A percentile compares a stretch with the other conserved stretches of the same genome.
phyloP scores from a whole-genome alignment of 83 land plant species.

The Isoetes engelmannii region DNA sequence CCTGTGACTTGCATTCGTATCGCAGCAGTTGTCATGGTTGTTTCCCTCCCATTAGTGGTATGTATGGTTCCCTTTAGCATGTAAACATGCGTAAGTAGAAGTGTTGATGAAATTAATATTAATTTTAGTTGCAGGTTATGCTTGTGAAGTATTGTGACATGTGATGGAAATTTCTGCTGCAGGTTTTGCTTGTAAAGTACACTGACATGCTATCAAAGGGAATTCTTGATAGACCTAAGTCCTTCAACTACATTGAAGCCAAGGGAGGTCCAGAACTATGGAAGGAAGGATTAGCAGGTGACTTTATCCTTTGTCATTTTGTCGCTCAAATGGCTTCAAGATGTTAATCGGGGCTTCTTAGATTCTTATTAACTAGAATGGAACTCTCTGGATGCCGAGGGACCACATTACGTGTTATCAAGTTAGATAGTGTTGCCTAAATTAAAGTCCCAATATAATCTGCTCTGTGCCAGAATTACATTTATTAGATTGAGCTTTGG shows the following conservation, averaged over 20 bases:
- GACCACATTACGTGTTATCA: too few relatives aligned
- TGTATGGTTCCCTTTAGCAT: neutral
- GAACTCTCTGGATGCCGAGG: too few relatives aligned
- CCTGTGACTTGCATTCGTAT: constrained; percentile 64
- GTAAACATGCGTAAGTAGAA: neutral
- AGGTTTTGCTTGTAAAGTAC: constrained; percentile 56
- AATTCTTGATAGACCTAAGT: constrained; percentile 66
- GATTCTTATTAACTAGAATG: too few relatives aligned
- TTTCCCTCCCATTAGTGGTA: constrained; percentile 83
- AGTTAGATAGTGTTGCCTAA: too few relatives aligned
- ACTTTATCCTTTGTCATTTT: too few relatives aligned
- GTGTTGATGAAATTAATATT: neutral
- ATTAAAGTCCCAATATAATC: too few relatives aligned
- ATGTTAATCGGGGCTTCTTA: too few relatives aligned
- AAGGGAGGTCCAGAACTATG: too few relatives aligned
- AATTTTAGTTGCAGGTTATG: neutral
- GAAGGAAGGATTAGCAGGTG: too few relatives aligned
- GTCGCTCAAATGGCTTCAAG: too few relatives aligned
- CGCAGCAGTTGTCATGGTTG: constrained; percentile 68
- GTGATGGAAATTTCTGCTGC: constrained; percentile 5
- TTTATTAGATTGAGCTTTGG: neutral
- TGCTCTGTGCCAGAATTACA: neutral
- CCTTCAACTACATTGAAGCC: too few relatives aligned
- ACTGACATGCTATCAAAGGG: constrained; percentile 83
- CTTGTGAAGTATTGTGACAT: neutral